These are phyloP conservation scores for Aureobasidium sp. DNA, from an alignment of 2,329 filamentous ascomycete genomes.

Conservation along the genomic window DNA sequence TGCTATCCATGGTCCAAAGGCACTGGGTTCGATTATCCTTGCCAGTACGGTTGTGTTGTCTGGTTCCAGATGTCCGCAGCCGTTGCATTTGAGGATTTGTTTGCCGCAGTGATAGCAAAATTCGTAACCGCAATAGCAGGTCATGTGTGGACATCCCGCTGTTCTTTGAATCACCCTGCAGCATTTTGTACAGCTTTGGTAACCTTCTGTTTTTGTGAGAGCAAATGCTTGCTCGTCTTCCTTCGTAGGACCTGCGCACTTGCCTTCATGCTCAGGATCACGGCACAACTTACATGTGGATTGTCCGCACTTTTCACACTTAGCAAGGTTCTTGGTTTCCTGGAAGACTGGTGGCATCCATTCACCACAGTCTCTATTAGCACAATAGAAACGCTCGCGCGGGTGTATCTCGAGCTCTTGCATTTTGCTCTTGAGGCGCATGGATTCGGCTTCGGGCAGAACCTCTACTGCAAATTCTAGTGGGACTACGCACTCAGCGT, in stretches of 20 bases:
- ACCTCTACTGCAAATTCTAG: neutral
- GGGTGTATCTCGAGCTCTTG: neutral
- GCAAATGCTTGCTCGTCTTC: neutral
- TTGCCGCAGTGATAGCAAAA: neutral
- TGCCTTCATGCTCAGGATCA: neutral
- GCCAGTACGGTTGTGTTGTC: neutral
- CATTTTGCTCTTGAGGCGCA: neutral
- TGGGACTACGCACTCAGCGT: neutral
- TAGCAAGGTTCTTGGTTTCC: neutral
- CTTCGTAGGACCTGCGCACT: neutral
- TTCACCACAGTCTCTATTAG: neutral
- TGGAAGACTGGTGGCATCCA: neutral
- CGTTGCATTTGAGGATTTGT: neutral
- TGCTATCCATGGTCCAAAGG: neutral
- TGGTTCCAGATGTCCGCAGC: neutral
- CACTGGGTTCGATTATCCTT: neutral
- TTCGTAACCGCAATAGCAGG: neutral
- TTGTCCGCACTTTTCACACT: neutral
- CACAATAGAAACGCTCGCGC: neutral
- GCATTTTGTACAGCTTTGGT: neutral
- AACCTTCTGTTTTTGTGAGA: neutral
- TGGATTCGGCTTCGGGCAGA: neutral
- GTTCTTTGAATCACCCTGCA: neutral
- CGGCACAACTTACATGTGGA: neutral
- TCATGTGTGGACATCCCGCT: neutral